A percentile compares a stretch with the other conserved stretches of the same genome.
These are phyloP conservation scores for Monilinia polystroma DNA, from an alignment of 2,329 filamentous ascomycete species.

Conservation along the genomic window DNA sequence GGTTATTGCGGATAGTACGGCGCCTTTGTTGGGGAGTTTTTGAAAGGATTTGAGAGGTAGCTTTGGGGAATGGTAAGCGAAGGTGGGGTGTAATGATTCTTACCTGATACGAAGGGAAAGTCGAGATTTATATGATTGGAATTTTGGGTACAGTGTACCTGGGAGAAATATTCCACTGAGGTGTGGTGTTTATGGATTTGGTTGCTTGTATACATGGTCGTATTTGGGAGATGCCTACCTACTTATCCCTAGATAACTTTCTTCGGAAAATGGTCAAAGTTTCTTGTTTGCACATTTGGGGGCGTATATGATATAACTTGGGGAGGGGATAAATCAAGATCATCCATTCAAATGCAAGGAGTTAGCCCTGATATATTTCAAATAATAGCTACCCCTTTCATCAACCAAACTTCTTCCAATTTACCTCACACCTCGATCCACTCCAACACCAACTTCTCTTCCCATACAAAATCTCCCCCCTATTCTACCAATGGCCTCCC, in stretches of 20 bases:
- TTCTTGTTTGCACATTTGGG: neutral
- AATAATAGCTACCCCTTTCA: too few species aligned
- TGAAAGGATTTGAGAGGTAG: too few species aligned
- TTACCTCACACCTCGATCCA: too few species aligned
- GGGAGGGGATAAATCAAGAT: neutral
- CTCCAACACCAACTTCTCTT: too few species aligned
- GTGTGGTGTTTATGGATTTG: neutral
- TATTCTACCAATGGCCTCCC: too few species aligned
- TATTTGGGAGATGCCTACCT: neutral
- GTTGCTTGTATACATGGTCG: neutral
- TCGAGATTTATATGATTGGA: neutral
- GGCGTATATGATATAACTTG: neutral
- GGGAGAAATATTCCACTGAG: too few species aligned
- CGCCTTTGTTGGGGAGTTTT: neutral
- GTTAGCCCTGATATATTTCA: too few species aligned
- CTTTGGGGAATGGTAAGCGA: too few species aligned
- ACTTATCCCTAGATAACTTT: neutral
- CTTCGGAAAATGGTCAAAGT: neutral
- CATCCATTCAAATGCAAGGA: too few species aligned
- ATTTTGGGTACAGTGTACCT: neutral
- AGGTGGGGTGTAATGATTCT: neutral
- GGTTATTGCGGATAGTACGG: slow-evolving; percentile 36
- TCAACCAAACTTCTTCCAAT: too few species aligned
- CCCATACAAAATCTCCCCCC: too few species aligned
- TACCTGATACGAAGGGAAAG: neutral